Conservation (phyloP, 768 basidiomycete species). For the Podaxis pistillaris region DNA sequence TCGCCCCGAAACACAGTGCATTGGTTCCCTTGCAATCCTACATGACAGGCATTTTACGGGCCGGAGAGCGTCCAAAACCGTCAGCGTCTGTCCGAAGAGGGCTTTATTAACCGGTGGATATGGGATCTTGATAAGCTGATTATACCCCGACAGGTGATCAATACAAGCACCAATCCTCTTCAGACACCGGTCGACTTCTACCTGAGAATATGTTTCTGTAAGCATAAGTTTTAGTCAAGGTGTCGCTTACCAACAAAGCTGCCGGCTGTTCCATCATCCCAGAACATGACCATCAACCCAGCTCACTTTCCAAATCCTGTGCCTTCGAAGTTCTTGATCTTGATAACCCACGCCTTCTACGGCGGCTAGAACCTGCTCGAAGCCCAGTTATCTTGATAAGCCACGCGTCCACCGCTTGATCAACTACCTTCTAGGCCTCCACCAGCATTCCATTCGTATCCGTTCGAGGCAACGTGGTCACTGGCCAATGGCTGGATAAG, state of each 20-base stretch:
- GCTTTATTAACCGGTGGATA: neutral
- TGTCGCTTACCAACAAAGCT: neutral
- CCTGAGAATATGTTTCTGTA: slow-evolving; percentile 7
- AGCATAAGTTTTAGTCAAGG: neutral
- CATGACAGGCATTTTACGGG: neutral
- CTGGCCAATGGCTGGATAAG: neutral
- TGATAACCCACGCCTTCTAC: slow-evolving; percentile 11
- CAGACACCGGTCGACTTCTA: neutral
- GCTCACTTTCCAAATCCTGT: slow-evolving; percentile 12
- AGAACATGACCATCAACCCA: neutral
- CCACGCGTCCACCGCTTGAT: slow-evolving; percentile 2
- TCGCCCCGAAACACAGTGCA: neutral
- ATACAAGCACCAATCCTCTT: neutral
- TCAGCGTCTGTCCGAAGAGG: neutral
- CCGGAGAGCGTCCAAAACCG: too few species aligned
- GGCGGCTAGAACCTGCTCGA: slow-evolving; percentile 11
- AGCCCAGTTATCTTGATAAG: slow-evolving; percentile 9
- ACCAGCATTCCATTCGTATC: neutral
- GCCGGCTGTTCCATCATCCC: neutral
- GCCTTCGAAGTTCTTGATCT: neutral
- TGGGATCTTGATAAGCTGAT: slow-evolving; percentile 12
- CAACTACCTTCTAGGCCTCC: neutral
- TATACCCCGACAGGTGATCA: neutral
- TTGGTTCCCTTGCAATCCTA: neutral
- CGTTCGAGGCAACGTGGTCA: neutral